Evolutionary conservation across 73 alveolate species (phyloP).

Genomic region (Blepharisma stoltei): DNA sequence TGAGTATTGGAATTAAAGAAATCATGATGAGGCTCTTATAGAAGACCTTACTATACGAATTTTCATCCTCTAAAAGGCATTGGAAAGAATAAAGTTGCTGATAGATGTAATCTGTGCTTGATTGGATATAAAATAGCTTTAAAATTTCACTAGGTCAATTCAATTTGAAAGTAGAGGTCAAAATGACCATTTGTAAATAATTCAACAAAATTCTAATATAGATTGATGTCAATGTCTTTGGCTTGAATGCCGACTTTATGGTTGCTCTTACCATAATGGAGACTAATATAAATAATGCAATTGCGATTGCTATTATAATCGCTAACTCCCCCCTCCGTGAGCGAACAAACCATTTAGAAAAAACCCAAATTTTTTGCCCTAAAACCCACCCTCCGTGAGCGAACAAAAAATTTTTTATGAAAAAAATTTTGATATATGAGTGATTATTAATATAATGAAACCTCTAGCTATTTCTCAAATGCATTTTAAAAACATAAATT

Average conservation of each 20-base stretch:
- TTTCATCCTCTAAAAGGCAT: conserved; percentile 41
- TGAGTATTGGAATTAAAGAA: conserved; percentile 39
- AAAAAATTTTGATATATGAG: too few species aligned
- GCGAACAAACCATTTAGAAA: too few species aligned
- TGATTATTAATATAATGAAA: too few species aligned
- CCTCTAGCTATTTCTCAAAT: too few species aligned
- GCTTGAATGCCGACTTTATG: conserved; percentile 9
- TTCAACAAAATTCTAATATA: conserved; percentile 57
- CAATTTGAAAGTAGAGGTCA: conserved; percentile 57
- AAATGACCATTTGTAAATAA: conserved; percentile 46
- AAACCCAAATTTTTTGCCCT: too few species aligned
- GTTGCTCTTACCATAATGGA: background rate
- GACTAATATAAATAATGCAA: background rate
- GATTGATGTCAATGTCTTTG: conserved; percentile 30
- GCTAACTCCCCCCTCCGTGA: too few species aligned
- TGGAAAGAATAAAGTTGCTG: conserved; percentile 52
- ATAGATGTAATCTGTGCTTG: conserved; percentile 40
- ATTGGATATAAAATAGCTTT: conserved; percentile 36
- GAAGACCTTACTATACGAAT: conserved; percentile 33
- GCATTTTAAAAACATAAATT: too few species aligned
- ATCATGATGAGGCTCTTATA: conserved; percentile 40
- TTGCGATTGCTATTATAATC: background rate
- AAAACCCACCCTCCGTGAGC: too few species aligned
- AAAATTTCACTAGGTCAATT: conserved; percentile 53
- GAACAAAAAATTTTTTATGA: too few species aligned